A percentile compares a stretch with the other conserved stretches of the same genome.
These are phyloP conservation scores for Rhizopogon salebrosus DNA, from an alignment of 768 basidiomycete species.

Conservation along the genomic window DNA sequence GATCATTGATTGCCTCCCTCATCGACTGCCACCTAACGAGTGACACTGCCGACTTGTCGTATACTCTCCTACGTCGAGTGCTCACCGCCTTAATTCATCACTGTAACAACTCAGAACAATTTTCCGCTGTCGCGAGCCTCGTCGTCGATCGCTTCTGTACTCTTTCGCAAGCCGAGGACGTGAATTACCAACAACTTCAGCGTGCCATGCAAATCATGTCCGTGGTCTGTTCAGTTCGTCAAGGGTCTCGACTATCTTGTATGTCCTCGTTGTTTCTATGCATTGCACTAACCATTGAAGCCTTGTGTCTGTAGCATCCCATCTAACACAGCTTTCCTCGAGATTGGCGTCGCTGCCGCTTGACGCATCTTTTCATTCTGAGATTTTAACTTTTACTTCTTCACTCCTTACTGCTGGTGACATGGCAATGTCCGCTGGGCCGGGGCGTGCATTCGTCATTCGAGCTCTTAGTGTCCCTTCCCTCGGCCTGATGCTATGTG, in stretches of 20 bases:
- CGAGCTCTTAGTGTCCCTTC: slow-evolving; percentile 20
- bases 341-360: slow-evolving; percentile 24
- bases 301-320: slow-evolving; percentile 23
- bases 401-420: slow-evolving; percentile 38
- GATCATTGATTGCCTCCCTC: slow-evolving; percentile 56
- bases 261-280: slow-evolving; percentile 17
- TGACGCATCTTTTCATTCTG: slow-evolving; percentile 19
- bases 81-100: slow-evolving; percentile 84
- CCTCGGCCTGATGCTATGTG: slow-evolving; percentile 53
- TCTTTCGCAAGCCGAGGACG: slow-evolving; percentile 1
- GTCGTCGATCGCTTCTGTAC: slow-evolving; percentile 38
- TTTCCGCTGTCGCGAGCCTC: slow-evolving; percentile 49
- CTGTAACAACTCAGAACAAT: slow-evolving; percentile 64
- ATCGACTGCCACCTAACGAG: slow-evolving; percentile 48
- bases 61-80: slow-evolving; percentile 60
- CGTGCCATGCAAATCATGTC: slow-evolving; percentile 53
- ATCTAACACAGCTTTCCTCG: slow-evolving; percentile 32
- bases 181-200: slow-evolving; percentile 35
- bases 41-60: slow-evolving; percentile 36
- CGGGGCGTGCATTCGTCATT: slow-evolving; percentile 44
- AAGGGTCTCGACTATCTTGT: slow-evolving; percentile 67
- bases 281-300: background rate
- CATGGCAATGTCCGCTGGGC: slow-evolving; percentile 27
- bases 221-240: slow-evolving; percentile 57
- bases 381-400: slow-evolving; percentile 28